Evolutionary conservation across 495 filamentous ascomycete species (phyloP), one percentile per base, ranked within the genome.

Genomic region (Pyronema omphalodes): DNA sequence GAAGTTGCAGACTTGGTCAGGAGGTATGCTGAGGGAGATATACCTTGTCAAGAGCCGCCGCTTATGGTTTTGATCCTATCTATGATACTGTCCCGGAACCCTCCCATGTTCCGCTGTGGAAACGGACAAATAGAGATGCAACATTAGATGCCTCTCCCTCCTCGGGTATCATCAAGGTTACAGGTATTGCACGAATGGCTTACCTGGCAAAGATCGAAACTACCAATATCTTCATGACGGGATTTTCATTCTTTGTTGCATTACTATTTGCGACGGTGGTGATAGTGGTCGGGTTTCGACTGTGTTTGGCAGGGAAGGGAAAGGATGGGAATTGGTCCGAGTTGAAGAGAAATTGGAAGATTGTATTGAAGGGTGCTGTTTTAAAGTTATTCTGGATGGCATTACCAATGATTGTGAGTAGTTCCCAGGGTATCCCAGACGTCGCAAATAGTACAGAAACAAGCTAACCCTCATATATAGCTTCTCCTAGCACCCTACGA

Each of bases 161-260:
- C 33, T 64, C 69, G 40, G 71, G 75, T 46, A 79, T 51, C 18
- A 37, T 57, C 59, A 69, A 85, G 55, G 81, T 95, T 11, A 77
- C 74, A 29, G 88, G 88, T 57, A 91, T 95, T 53, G 74, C 87
- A 58, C 79, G 88, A 68, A 86, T 89, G 47, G 86, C 82, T 4
- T 95, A 93, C 73, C 73, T 73, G 9, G 81, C 84, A 9, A 69
- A 70, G 8, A 93, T 95, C 46, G 88, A 95, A 67, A 71, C 76
- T 1, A 89, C 88, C 37, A 95, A 95, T 67, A 76, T 94, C 52
- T 95, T 95, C 70, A 63, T 94, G 66, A 94, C 87, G 11, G 86
- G 86, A 54, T 71, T 94, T 77, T 76, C 82, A 52, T 70, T 93
- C 58, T 87, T 94, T 64, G 76, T 88, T 49, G 66, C 82, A 33